Percentiles rank a stretch among this genome's conserved stretches.
phyloP scores from a whole-genome alignment of 352 stramenopile genomes.

The Bremia lactucae region DNA sequence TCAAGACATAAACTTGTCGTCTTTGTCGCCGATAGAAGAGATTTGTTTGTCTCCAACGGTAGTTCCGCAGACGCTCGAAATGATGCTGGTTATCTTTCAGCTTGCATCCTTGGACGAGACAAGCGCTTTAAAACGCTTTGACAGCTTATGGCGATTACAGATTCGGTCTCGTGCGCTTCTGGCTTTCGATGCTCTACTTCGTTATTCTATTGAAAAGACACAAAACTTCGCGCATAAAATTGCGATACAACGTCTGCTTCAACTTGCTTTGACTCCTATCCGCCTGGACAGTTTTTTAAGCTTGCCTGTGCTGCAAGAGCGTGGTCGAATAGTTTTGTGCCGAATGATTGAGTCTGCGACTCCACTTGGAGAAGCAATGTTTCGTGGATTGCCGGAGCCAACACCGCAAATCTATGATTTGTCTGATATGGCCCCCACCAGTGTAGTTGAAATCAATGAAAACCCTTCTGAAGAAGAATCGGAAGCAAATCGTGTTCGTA shows the following conservation, averaged over 20 bases:
- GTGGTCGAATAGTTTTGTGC: constrained; percentile 75
- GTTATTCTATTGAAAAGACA: constrained; percentile 35
- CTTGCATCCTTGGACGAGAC: constrained; percentile 67
- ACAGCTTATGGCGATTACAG: constrained; percentile 75
- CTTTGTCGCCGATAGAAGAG: constrained; percentile 68
- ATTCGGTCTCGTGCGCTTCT: constrained; percentile 77
- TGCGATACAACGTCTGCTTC: constrained; percentile 43
- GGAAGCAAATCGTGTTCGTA: constrained; percentile 54
- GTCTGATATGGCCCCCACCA: constrained; percentile 4
- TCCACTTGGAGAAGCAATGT: constrained; percentile 69
- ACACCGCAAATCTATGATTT: constrained; percentile 22
- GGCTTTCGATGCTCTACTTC: constrained; percentile 66
- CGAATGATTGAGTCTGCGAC: constrained; percentile 78
- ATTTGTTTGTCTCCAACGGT: constrained; percentile 47
- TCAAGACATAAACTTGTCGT: constrained; percentile 63
- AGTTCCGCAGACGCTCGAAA: constrained; percentile 43
- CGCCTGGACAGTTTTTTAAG: constrained; percentile 63
- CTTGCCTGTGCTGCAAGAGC: constrained; percentile 64
- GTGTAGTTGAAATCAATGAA: constrained; percentile 22
- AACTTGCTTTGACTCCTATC: constrained; percentile 52
- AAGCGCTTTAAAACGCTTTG: constrained; percentile 50
- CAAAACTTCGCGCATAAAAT: constrained; percentile 24
- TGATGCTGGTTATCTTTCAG: constrained; percentile 80
- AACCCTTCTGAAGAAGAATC: constrained; percentile 66
- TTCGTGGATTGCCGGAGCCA: constrained; percentile 49